These are phyloP conservation scores for Magnusiomyces starmeri DNA, from an alignment of 1,139 yeast species.

Conservation along the genomic window DNA sequence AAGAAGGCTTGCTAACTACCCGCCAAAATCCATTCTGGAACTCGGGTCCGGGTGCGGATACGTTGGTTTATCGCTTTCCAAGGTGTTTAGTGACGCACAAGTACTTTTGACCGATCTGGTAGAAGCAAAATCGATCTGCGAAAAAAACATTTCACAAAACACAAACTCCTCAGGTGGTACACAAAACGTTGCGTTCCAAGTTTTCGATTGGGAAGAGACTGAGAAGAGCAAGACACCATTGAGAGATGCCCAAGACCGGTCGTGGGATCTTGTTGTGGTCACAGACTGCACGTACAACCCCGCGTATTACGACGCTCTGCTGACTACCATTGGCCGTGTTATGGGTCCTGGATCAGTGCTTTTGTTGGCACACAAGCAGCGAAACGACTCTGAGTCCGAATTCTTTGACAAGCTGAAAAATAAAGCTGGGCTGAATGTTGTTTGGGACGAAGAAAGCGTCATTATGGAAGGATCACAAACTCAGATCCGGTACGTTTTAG, in stretches of 20 bases:
- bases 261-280: conserved; percentile 25
- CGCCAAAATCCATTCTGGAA: conserved; percentile 21
- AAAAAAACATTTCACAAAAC: conserved; percentile 18
- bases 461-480: too few species aligned
- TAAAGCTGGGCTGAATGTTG: background rate
- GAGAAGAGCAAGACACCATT: conserved; percentile 8
- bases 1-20: background rate
- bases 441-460: too few species aligned
- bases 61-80: conserved; percentile 24
- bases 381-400: conserved; percentile 11
- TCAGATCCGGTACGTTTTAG: background rate
- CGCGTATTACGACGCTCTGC: conserved; percentile 24
- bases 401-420: background rate
- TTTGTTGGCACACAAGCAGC: conserved; percentile 28
- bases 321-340: conserved; percentile 20
- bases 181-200: conserved; percentile 3
- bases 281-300: conserved; percentile 32
- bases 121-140: conserved; percentile 26
- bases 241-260: too few species aligned
- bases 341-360: conserved; percentile 17
- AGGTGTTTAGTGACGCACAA: conserved; percentile 17
- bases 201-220: conserved; percentile 14
- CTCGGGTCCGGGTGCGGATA: conserved; percentile 31
- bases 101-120: conserved; percentile 26
- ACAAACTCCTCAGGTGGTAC: conserved; percentile 1